Percentiles rank a stretch among this genome's conserved stretches.
Evolutionary conservation across 176 grass and related monocot genomes (phyloP).

Genomic region (Melocanna baccifera): DNA sequence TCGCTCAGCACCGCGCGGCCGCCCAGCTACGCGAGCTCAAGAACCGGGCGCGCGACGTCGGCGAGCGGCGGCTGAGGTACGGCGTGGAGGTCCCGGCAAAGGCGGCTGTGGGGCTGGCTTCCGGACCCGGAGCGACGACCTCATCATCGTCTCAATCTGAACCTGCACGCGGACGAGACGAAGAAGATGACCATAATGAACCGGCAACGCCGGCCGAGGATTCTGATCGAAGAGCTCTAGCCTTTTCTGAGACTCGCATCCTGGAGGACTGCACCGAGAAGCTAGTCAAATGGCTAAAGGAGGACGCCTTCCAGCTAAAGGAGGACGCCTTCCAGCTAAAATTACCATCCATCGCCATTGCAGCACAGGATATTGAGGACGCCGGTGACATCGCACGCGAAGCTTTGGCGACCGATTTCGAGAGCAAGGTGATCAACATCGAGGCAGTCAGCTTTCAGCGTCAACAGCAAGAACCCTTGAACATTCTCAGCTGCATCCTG

Average conservation of each 20-base stretch:
- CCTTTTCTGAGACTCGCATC: neutral
- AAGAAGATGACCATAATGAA: too few species aligned
- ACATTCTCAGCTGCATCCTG: neutral
- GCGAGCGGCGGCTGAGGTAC: slow-evolving; percentile 12
- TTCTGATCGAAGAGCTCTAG: neutral
- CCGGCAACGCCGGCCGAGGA: neutral
- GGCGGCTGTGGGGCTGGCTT: too few species aligned
- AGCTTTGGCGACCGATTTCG: neutral
- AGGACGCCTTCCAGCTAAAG: too few species aligned
- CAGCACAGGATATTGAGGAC: neutral
- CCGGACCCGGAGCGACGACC: too few species aligned
- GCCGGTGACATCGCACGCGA: neutral
- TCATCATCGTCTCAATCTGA: neutral
- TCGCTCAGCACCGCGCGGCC: too few species aligned
- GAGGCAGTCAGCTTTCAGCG: fast-evolving
- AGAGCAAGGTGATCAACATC: neutral
- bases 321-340: too few species aligned
- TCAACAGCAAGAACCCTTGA: too few species aligned
- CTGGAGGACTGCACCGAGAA: neutral
- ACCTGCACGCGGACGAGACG: neutral
- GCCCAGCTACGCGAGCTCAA: neutral
- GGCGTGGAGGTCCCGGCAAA: neutral
- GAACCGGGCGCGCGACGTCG: neutral
- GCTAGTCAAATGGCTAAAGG: neutral
- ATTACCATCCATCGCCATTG: neutral